These are phyloP conservation scores for Cryoendolithus antarcticus DNA, from an alignment of 2,329 filamentous ascomycete genomes.

Conservation along the genomic window DNA sequence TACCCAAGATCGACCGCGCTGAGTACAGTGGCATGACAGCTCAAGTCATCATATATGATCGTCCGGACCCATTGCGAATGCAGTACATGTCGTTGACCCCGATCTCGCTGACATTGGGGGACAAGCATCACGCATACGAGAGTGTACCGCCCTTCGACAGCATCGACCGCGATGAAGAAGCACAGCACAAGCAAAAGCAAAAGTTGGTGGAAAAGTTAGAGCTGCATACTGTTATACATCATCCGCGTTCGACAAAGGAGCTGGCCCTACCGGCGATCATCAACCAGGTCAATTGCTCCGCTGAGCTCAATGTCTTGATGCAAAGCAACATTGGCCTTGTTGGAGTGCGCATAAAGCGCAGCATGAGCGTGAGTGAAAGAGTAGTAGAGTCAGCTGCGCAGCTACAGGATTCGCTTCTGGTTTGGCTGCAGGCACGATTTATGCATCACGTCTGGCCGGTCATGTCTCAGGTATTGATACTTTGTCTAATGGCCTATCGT, in stretches of 20 bases:
- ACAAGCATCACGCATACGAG: slow-evolving; percentile 43
- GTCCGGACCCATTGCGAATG: slow-evolving; percentile 77
- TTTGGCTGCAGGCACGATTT: slow-evolving; percentile 58
- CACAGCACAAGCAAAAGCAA: slow-evolving; percentile 48
- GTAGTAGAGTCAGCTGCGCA: slow-evolving; percentile 89
- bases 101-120: slow-evolving; percentile 73
- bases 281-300: slow-evolving; percentile 91
- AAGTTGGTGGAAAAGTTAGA: slow-evolving; percentile 75
- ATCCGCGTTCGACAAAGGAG: slow-evolving; percentile 69
- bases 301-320: slow-evolving; percentile 72
- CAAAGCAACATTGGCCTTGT: slow-evolving; percentile 85
- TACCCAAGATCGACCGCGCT: slow-evolving; percentile 63
- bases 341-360: slow-evolving; percentile 66
- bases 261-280: slow-evolving; percentile 67
- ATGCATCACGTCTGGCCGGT: slow-evolving; percentile 68
- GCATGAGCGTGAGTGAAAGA: slow-evolving; percentile 82
- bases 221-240: slow-evolving; percentile 71
- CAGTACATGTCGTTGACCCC: slow-evolving; percentile 89
- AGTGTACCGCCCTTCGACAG: slow-evolving; percentile 35
- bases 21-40: slow-evolving; percentile 55
- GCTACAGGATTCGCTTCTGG: slow-evolving; percentile 61
- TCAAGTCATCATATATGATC: slow-evolving; percentile 80
- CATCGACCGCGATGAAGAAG: slow-evolving; percentile 61
- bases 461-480: slow-evolving; percentile 57
- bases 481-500: slow-evolving; percentile 67